Evolutionary conservation across 371 early-diverging fungal genomes (phyloP), one percentile per base, ranked within the genome.

Genomic region (Neoconidiobolus thromboides): DNA sequence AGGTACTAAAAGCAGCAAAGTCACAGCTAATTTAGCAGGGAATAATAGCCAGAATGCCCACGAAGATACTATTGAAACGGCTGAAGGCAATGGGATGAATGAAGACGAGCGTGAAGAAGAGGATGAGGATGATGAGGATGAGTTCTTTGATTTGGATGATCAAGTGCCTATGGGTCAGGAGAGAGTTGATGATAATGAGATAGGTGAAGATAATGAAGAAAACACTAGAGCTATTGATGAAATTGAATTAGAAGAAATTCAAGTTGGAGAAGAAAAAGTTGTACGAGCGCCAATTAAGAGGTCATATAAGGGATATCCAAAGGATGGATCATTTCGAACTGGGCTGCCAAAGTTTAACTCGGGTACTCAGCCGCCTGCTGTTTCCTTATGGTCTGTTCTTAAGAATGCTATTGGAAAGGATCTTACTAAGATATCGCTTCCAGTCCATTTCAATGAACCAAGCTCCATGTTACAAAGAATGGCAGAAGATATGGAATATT

Each of bases 391-490:
- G 85, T 70, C 74, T 6, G 77, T 90, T 60, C 72, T 90, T 49
- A 89, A 83, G 70, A 81, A 79, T 58, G 81, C 85, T 2, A 82
- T 89, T 26, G 90, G 90, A 51, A 89, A 90, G 67, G 91, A 90
- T 62, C 68, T 90, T 64, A 74, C 79, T 48, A 80, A 81, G 62
- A 82, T 90, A 42, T 80, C 88, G 0, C 68, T 91, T 36, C 91
- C 91, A 0, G 91, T 89, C 15, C 77, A 80, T 61, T 89, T 89
- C 70, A 89, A 89, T 67, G 91, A 91, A 67, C 90, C 91, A 0
- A 74, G 86, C 0, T 80, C 81, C 10, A 82, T 89, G 76, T 64
- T 91, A 65, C 89, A 89, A 67, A 72, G 87, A 50, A 79, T 88
- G 75, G 76, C 81, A 9, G 91, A 90, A 63, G 84, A 85, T 66